Percentiles rank a stretch among this genome's conserved stretches.
These are phyloP conservation scores for Gonapodya prolifera DNA, from an alignment of 192 early-diverging fungal species.

Conservation along the genomic window DNA sequence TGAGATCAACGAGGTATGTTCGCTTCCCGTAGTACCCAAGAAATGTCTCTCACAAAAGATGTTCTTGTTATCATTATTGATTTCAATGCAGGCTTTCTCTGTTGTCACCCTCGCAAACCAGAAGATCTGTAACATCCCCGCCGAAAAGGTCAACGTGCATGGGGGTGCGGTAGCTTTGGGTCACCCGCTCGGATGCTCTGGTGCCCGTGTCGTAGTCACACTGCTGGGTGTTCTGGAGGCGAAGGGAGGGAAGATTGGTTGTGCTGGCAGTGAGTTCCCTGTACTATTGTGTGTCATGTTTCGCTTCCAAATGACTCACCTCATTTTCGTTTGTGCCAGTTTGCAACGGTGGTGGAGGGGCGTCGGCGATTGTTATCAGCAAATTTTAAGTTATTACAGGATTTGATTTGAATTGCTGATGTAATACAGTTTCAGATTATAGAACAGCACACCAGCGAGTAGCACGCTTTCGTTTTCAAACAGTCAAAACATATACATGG, in stretches of 20 bases:
- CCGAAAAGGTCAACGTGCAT: constrained; percentile 78
- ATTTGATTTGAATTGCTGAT: not conserved
- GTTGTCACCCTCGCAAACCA: constrained; percentile 74
- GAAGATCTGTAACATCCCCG: constrained; percentile 56
- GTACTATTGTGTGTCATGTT: not conserved
- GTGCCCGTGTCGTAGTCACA: constrained; percentile 77
- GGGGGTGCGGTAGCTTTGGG: constrained; percentile 94
- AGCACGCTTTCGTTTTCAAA: too few relatives aligned
- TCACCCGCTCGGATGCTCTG: constrained; percentile 96
- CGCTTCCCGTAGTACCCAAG: too few relatives aligned
- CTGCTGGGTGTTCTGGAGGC: constrained; percentile 56
- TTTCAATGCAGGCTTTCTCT: constrained; percentile 41
- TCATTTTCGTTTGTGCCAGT: constrained; percentile 18
- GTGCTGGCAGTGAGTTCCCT: constrained; percentile 45
- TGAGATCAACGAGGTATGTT: constrained; percentile 57
- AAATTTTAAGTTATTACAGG: not conserved
- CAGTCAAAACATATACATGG: too few relatives aligned
- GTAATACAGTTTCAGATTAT: too few relatives aligned
- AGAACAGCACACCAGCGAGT: not conserved
- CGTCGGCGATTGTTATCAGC: constrained; percentile 72
- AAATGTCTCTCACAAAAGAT: not conserved
- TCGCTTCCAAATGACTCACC: not conserved
- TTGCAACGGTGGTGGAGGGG: constrained; percentile 95
- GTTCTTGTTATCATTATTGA: not conserved
- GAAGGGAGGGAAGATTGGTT: constrained; percentile 59